A percentile compares a stretch with the other conserved stretches of the same genome.
These are phyloP conservation scores for Cytospora chrysosperma DNA, from an alignment of 2,329 filamentous ascomycete genomes.

Conservation along the genomic window DNA sequence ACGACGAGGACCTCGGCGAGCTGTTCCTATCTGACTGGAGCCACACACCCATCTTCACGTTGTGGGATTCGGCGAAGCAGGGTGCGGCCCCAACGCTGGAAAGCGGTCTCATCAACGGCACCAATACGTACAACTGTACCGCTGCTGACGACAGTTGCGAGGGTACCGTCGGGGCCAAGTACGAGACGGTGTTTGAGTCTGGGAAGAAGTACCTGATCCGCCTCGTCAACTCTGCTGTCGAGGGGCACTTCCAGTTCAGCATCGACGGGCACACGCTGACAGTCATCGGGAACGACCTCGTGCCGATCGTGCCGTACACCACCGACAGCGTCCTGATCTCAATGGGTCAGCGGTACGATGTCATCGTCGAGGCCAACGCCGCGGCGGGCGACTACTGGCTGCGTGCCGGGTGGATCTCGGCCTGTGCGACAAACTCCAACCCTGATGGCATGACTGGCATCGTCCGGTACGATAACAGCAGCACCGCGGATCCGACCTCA, in stretches of 20 bases:
- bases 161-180: slow-evolving; percentile 31
- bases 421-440: slow-evolving; percentile 26
- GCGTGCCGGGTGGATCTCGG: slow-evolving; percentile 25
- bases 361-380: slow-evolving; percentile 25
- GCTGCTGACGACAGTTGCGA: slow-evolving; percentile 13
- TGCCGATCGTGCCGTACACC: slow-evolving; percentile 55
- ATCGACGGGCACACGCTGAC: slow-evolving; percentile 57
- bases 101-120: slow-evolving; percentile 25
- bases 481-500: slow-evolving; percentile 23
- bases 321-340: slow-evolving; percentile 45
- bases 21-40: slow-evolving; percentile 52
- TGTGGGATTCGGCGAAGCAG: slow-evolving; percentile 26
- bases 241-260: slow-evolving; percentile 47
- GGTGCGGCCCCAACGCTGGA: slow-evolving; percentile 28
- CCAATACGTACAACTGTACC: slow-evolving; percentile 24
- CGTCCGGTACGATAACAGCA: slow-evolving; percentile 28
- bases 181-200: slow-evolving; percentile 31
- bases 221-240: slow-evolving; percentile 47
- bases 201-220: slow-evolving; percentile 46
- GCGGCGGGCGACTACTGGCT: slow-evolving; percentile 29
- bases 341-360: slow-evolving; percentile 39
- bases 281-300: slow-evolving; percentile 58
- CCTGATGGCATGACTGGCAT: slow-evolving; percentile 28
- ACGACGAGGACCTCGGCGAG: slow-evolving; percentile 49
- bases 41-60: slow-evolving; percentile 31